These are phyloP conservation scores for Aquilaria malaccensis DNA, from an alignment of 345 rosid species.

Conservation along the genomic window DNA sequence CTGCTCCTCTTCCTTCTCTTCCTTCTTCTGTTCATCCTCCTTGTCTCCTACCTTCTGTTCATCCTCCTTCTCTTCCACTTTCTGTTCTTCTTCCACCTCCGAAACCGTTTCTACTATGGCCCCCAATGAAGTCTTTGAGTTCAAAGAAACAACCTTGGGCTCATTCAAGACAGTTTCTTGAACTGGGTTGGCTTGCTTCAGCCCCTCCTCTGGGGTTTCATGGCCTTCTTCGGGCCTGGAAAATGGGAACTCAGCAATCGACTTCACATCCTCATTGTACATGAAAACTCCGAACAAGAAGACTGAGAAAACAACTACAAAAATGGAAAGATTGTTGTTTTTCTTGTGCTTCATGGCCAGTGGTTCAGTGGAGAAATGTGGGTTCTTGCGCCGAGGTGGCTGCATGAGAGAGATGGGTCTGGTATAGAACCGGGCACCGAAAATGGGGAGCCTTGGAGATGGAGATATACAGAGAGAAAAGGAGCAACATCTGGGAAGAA, in stretches of 20 bases:
- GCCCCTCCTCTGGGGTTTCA: constrained; percentile 26
- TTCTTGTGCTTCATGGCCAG: constrained; percentile 52
- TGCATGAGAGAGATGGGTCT: constrained; percentile 25
- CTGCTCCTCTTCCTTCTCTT: constrained; percentile 23
- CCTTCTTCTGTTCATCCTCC: constrained; percentile 3
- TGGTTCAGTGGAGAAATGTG: constrained; percentile 26
- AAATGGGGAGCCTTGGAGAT: constrained; percentile 7
- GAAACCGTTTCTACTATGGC: constrained; percentile 12
- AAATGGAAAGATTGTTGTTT: constrained; percentile 52
- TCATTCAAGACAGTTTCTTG: constrained; percentile 28
- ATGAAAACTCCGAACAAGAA: constrained; percentile 56
- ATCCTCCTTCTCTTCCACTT: neutral
- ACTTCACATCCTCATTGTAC: constrained; percentile 54
- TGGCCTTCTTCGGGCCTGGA: constrained; percentile 31
- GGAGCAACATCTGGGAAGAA: constrained; percentile 6
- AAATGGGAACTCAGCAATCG: constrained; percentile 63
- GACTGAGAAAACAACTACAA: constrained; percentile 36
- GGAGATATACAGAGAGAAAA: constrained; percentile 22
- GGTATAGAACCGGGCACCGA: neutral
- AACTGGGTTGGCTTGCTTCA: constrained; percentile 17
- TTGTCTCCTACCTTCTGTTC: constrained; percentile 4
- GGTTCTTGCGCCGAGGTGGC: constrained; percentile 27
- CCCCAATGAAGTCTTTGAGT: constrained; percentile 28
- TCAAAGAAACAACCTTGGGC: constrained; percentile 3
- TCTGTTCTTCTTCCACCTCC: constrained; percentile 10